Evolutionary conservation across 176 grass and related monocot genomes (phyloP), one percentile per base, ranked within the genome.

Genomic region (Luzula sylvatica): DNA sequence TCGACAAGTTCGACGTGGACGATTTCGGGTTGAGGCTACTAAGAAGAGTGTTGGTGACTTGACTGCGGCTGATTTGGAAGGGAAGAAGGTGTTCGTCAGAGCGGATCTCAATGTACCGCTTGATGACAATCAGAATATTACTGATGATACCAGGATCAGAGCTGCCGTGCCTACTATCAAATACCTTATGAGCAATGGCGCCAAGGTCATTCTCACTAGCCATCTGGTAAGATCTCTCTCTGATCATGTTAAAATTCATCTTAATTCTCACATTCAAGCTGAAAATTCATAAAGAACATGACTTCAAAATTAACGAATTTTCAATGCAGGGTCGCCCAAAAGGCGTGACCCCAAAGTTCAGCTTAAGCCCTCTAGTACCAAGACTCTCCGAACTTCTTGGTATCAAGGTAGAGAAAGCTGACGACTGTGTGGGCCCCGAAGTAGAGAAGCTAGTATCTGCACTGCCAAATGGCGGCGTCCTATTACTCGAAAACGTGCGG

Each of bases 351-450:
- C 65, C 65, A 26, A 77, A 77, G 39, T 77, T 26, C 65, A 77
- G 73, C 49, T 77, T 77, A 41, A 62, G 60, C 55, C 73, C 73
- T 16, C 56, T 77, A 32, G 73, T 70, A 1, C 65, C 73, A 23
- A 77, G 73, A 47, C 65, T 77, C 15, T 77, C 73, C 19, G 73
- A 77, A 50, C 73, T 77, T 44, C 73, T 77, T 28, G 73, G 73
- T 11, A 41, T 63, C 38, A 62, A 60, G 41, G 73, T 77, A 63
- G 55, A 47, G 46, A 77, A 69, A 46, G 65, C 73, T 23, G 52
- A 69, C 54, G 73, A 77, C 35, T 77, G 73, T 56, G 67, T 77
- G 27, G 73, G 73, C 12, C 65, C 49, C 20, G 73, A 77, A 52
- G 73, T 77, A n/a, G 65, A 77, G 43, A 63, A 69, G 22, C 23